Conservation (phyloP, 352 stramenopile species). For the Phytophthora hibernalis region DNA sequence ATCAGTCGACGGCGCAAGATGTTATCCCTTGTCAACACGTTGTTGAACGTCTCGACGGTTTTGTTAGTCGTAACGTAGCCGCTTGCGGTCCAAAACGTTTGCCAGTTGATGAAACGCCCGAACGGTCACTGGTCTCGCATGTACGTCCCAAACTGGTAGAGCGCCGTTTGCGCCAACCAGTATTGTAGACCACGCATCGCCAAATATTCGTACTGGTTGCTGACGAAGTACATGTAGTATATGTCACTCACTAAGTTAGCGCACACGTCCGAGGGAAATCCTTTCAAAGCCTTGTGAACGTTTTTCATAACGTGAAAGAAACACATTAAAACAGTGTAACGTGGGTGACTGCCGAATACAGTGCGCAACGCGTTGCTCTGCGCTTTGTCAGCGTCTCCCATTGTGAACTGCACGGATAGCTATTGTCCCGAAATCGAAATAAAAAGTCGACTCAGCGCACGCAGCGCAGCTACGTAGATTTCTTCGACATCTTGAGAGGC, state of each 20-base stretch:
- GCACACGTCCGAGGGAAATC: neutral
- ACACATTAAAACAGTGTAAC: constrained; percentile 22
- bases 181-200: neutral
- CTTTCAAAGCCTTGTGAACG: constrained; percentile 7
- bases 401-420: constrained; percentile 4
- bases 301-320: no score
- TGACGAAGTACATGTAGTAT: neutral
- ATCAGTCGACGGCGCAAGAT: constrained; percentile 18
- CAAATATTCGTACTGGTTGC: constrained; percentile 1
- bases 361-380: constrained; percentile 21
- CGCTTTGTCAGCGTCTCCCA: no score
- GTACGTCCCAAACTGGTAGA: constrained; percentile 12
- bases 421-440: neutral
- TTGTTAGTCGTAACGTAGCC: constrained; percentile 34
- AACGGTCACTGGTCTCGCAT: constrained; percentile 21
- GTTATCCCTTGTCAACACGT: constrained; percentile 30
- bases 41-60: constrained; percentile 34
- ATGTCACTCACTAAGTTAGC: neutral
- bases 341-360: neutral
- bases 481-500: no score
- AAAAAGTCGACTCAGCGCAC: neutral
- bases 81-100: constrained; percentile 14
- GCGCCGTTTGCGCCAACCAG: neutral
- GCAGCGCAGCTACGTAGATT: neutral
- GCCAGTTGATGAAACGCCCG: constrained; percentile 14